Base-by-base conservation (phyloP, 148 eudicot genomes). In the Cornus controversa region DNA sequence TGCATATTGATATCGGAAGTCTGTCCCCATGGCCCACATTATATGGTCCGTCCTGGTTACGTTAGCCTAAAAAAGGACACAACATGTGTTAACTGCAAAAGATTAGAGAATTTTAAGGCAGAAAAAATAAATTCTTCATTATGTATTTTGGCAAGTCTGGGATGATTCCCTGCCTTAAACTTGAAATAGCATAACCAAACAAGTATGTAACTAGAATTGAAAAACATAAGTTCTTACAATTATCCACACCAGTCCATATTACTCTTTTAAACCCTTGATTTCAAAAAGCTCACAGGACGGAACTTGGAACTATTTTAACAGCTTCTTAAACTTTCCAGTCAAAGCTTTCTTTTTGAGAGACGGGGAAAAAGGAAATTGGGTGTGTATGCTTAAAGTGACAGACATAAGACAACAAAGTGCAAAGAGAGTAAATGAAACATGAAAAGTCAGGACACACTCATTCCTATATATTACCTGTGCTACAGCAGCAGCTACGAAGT, bases 11-110 rank as follows among this genome's bases (percentile, higher is more conserved):
- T 91, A 91, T 0, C 91, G 84, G 57, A 91, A 91, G 78, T 91
- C 96, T 31, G 88, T 88, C 71, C 96, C 92, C 96, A 91, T 91
- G 65, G 85, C 78, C 93, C 93, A 91, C 93, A 91, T 91, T 70
- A 91, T 82, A 82, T 91, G 96, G 64, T 90, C 84, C 83, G 96
- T 88, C 87, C 93, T 85, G 66, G 93, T 91, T 23, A 90, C 84
- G 79, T 88, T 91, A 62, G 93, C 96, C 96, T 91, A 77, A 60
- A 72, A 14, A 75, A 76, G n/a, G 72, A 76, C 20, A 60, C 29
- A 0, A 10, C 15, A 26, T 50, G 50, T 11, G 58, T 23, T 36
- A 40, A 69, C 25, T 24, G 69, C 66, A 70, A 9, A 23, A 27
- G 69, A 69, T 67, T 23, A 70, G 8, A 26, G 3, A 67, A 47